These are phyloP conservation scores for Dovyalis caffra DNA, from an alignment of 345 rosid species.

Conservation along the genomic window DNA sequence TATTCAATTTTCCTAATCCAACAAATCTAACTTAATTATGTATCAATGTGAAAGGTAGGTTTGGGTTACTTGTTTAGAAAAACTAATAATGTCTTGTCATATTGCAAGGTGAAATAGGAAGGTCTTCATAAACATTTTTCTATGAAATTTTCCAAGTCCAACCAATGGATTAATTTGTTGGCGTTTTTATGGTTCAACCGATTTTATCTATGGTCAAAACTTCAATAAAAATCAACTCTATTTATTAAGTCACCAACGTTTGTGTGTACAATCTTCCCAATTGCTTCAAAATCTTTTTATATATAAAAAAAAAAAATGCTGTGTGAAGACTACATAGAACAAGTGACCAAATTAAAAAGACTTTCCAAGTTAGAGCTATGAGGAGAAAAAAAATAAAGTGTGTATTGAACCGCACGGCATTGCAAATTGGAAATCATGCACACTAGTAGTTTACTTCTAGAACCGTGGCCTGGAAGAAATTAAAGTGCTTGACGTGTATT, in stretches of 20 bases:
- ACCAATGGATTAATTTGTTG: neutral
- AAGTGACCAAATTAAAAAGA: neutral
- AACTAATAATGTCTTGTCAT: too few species aligned
- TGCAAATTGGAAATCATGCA: neutral
- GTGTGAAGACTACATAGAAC: neutral
- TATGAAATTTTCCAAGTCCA: neutral
- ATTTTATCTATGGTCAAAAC: neutral
- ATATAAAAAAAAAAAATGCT: neutral
- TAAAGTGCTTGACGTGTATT: neutral
- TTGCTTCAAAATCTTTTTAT: neutral
- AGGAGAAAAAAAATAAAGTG: neutral
- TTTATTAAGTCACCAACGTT: neutral
- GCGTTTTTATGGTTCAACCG: neutral
- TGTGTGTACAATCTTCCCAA: neutral
- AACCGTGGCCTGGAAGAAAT: neutral
- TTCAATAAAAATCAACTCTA: neutral
- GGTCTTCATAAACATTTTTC: too few species aligned
- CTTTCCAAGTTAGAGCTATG: neutral
- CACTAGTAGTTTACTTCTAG: slow-evolving; percentile 3
- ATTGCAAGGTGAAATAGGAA: too few species aligned
- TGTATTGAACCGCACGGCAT: slow-evolving; percentile 24
- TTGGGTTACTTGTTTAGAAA: too few species aligned
- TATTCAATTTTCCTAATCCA: neutral
- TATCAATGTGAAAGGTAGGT: too few species aligned
- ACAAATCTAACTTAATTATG: neutral